Base-by-base conservation (phyloP, 192 early-diverging fungal genomes). In the Chytriomyces sp. region DNA sequence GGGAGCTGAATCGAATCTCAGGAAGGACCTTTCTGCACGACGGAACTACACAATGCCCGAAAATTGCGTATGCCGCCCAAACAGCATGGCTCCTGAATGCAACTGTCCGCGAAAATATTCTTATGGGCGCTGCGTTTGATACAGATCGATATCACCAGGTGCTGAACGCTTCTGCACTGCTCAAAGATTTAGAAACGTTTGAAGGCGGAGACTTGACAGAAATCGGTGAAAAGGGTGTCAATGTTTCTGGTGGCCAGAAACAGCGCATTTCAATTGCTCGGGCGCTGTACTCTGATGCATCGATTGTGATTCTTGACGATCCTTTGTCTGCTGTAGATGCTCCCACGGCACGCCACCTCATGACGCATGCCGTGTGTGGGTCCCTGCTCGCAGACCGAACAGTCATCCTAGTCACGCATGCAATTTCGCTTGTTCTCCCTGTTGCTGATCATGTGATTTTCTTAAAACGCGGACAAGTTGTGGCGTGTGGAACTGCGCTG, bases 291-390 rank as follows among this genome's bases (percentile, higher is more conserved):
- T 83, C 86, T 1, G 80, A 90, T 9, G 84, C 88, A 4, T 83
- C 88, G 57, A 89, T 94, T 2, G 81, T 93, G 50, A 64, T 96
- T 9, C 73, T 95, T 50, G 95, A 96, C 69, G 95, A 96, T 70
- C 89, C 89, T 10, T 83, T 96, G 24, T 93, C 92, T 23, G 97
- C 97, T 6, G 96, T 97, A 0, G 97, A 98, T 79, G 90, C 94
- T 5, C 94, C 94, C 63, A 97, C 96, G 0, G 94, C 91, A 23
- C 92, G 92, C 72, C 91, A 94, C 69, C 84, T 98, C 20, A 90
- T 92, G 57, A 85, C 87, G 16, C 76, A 90, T 60, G 96, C 94
- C 64, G 74, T 97, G 69, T 80, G 84, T 44, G 84, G 89, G 10
- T 90, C 68, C 74, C 11, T 85, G 92, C 70, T 89, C 93, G 85